Evolutionary conservation across 2,329 filamentous ascomycete genomes (phyloP), one percentile per base, ranked within the genome.

Genomic region (Colletotrichum filicis): DNA sequence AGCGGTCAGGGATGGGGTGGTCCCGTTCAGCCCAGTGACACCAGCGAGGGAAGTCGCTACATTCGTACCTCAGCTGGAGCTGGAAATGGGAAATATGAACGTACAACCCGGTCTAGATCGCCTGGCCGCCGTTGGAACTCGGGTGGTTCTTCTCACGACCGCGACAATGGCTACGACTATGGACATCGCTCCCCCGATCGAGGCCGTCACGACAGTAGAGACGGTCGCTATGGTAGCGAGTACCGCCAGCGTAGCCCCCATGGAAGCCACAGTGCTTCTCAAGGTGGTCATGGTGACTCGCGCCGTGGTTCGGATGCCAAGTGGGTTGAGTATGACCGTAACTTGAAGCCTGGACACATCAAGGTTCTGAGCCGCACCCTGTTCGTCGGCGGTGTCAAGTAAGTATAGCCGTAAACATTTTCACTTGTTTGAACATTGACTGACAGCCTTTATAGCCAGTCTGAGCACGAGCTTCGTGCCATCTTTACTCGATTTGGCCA

Each of bases 311-410:
- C 32, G 79, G 82, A 30, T 56, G 77, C 83, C 59, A 98, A 97
- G 83, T 94, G 92, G 88, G 87, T 98, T 73, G 93, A 95, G 61
- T 93, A 90, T 83, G 97, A 99, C 82, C 86, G 89, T 66, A 90
- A 84, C 8, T 87, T 99, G 73, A 92, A 93, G 3, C 87, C 89
- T 74, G 93, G 94, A 73, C 89, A 90, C 78, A 98, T 99, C 84
- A 97, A 95, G 88, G 97, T 99, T 32, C 87, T 97, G 72, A 98
- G 96, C 83, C 92, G 97, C 78, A 99, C 97, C 16, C 89, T 99
- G 14, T 99, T 99, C 81, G 95, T 99, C 78, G 97, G 97, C 76
- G 97, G 97, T 80, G 97, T 98, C 75, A 97, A 92, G 88, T 94
- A 88, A 90, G 92, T 90, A 35, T 16, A 14, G 35, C 22, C 16